Percentiles rank a stretch among this genome's conserved stretches.
phyloP scores from a whole-genome alignment of 371 early-diverging fungal genomes.

The Saksenaea vasiformis region DNA sequence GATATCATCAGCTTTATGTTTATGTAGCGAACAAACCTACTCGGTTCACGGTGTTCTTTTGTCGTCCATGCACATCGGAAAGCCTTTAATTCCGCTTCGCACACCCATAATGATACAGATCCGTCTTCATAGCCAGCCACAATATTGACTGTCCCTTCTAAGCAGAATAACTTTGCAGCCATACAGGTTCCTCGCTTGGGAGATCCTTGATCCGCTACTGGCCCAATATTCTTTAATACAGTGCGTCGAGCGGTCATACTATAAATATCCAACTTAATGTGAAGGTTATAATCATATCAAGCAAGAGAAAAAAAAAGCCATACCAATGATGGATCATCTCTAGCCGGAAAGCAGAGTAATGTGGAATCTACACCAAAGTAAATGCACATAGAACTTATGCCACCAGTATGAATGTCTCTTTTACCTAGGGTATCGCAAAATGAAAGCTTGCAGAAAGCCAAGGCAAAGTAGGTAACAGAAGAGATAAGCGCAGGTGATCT shows the following conservation, averaged over 20 bases:
- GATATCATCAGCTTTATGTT: neutral
- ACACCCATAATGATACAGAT: constrained; percentile 35
- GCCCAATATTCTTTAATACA: constrained; percentile 20
- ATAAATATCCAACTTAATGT: constrained; percentile 49
- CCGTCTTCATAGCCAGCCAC: constrained; percentile 54
- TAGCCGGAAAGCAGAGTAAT: constrained; percentile 28
- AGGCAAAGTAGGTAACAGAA: constrained; percentile 37
- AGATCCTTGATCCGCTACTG: constrained; percentile 9
- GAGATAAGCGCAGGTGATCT: constrained; percentile 13
- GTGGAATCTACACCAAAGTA: constrained; percentile 1
- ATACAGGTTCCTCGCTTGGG: constrained; percentile 41
- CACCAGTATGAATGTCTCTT: neutral
- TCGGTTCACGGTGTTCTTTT: constrained; percentile 41
- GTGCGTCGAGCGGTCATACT: constrained; percentile 26
- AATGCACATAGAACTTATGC: neutral
- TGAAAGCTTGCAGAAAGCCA: constrained; percentile 48
- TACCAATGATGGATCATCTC: constrained; percentile 34
- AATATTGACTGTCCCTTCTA: constrained; percentile 18
- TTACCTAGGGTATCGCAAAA: constrained; percentile 19
- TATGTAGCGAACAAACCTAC: constrained; percentile 19
- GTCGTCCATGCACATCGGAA: constrained; percentile 25
- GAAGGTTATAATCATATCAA: neutral
- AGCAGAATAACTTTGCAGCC: constrained; percentile 29
- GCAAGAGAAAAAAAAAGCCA: neutral
- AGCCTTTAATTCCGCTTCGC: constrained; percentile 12